Base-by-base conservation (phyloP, 352 stramenopile genomes). In the Globisporangium middletonii region DNA sequence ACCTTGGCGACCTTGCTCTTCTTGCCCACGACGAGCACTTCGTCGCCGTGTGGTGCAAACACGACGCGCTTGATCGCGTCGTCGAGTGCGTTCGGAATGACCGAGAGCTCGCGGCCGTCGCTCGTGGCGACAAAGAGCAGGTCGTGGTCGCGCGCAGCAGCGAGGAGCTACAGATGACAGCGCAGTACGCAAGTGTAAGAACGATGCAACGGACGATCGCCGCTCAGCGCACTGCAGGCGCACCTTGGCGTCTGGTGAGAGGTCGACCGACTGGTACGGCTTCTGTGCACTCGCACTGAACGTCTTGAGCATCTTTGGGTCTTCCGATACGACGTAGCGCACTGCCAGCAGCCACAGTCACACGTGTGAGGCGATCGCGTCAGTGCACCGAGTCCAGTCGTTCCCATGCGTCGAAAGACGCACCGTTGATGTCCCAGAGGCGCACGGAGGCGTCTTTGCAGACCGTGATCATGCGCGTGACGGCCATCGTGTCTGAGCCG, bases 341-440 rank as follows among this genome's bases (percentile, higher is more conserved):
- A 92, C 83, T 92, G 54, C n/a, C 54, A 5, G 23, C 23, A 53
- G n/a, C 6, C 45, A 16, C 46, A 33, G 30, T 49, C 42, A 58
- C 23, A 27, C 11, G 6, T 28, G 8, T 37, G 19, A 37, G 27
- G 43, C 9, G 2, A 23, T 35, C 7, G 16, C 51, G 2, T 33
- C 9, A 59, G 53, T 3, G 37, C 42, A 52, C 1, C 23, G 23
- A 23, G 23, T 23, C 23, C 23, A 23, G 23, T 23, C 23, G 23
- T 23, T 23, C 23, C 23, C 19, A 33, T 13, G 13, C 43, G 13
- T n/a, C 18, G 12, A 51, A 13, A 15, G 8, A 33, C 28, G 47
- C 54, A 90, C 82, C 82, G 46, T 92, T 90, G 60, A 92, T 92
- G 65, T 90, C 73, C 83, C 83, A 92, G 0, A 89, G 53, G 15